These are phyloP conservation scores for Globisporangium middletonii DNA, from an alignment of 352 stramenopile genomes.

Conservation along the genomic window DNA sequence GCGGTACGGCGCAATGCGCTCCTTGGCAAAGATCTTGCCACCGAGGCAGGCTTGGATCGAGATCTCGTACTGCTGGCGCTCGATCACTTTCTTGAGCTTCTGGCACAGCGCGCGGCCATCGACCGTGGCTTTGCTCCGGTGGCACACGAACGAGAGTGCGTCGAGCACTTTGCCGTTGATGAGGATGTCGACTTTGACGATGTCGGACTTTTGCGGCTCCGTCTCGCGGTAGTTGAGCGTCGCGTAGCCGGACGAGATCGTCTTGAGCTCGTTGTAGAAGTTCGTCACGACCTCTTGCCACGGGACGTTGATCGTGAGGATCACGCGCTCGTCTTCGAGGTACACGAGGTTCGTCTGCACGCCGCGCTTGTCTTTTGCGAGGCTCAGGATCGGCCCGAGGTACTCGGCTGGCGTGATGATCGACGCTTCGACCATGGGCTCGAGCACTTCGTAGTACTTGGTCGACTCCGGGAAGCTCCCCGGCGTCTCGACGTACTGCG, in stretches of 20 bases:
- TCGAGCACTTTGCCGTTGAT: conserved; percentile 95
- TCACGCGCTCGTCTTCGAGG: conserved; percentile 92
- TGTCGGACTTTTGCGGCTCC: conserved; percentile 88
- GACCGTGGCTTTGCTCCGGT: conserved; percentile 75
- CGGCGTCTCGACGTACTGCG: conserved; percentile 58
- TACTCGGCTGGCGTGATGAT: conserved; percentile 96
- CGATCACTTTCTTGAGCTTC: conserved; percentile 96
- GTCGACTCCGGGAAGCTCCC: conserved; percentile 76
- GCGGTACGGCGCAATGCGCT: conserved; percentile 94
- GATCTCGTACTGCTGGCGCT: conserved; percentile 98
- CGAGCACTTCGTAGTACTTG: conserved; percentile 86
- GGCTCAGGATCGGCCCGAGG: conserved; percentile 92
- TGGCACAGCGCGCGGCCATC: conserved; percentile 89
- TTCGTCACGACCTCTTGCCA: conserved; percentile 99
- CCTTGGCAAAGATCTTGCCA: conserved; percentile 95
- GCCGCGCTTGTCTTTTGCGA: conserved; percentile 89
- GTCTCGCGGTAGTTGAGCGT: conserved; percentile 94
- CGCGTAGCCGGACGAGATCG: conserved; percentile 91
- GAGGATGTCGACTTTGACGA: conserved; percentile 94
- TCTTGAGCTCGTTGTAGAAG: conserved; percentile 99
- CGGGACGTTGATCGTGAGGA: conserved; percentile 93
- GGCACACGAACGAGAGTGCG: conserved; percentile 96
- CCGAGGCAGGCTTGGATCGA: conserved; percentile 97
- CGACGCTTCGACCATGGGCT: conserved; percentile 96
- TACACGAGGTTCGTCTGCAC: conserved; percentile 92